Evolutionary conservation across 129 eudicot genomes (phyloP).

Genomic region (Flaveria sonorensis): DNA sequence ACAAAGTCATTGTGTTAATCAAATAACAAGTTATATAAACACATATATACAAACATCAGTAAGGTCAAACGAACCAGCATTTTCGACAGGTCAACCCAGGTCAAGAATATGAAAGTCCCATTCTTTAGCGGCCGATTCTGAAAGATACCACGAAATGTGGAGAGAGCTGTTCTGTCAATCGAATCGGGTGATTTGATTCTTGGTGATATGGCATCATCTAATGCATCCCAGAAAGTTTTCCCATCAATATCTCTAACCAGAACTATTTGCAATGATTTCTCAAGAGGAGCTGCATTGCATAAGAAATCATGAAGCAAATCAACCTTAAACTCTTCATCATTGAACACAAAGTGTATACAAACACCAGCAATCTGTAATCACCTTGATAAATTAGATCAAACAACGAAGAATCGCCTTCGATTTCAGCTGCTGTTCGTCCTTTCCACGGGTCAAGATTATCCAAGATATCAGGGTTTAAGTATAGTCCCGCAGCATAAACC

Average conservation of each 20-base stretch:
- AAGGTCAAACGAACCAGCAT: slow-evolving; percentile 60
- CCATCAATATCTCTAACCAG: slow-evolving; percentile 94
- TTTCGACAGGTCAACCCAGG: slow-evolving; percentile 75
- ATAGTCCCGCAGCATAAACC: slow-evolving; percentile 91
- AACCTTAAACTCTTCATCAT: not conserved
- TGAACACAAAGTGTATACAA: not conserved
- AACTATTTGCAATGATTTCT: slow-evolving; percentile 76
- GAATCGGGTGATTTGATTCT: slow-evolving; percentile 67
- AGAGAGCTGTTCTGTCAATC: slow-evolving; percentile 65
- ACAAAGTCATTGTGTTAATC: no score
- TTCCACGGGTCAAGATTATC: slow-evolving; percentile 48
- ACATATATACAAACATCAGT: not conserved
- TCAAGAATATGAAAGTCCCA: slow-evolving; percentile 75
- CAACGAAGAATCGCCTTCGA: slow-evolving; percentile 57
- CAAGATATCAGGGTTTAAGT: slow-evolving; percentile 53
- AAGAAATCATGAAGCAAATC: slow-evolving; percentile 18
- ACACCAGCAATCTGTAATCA: slow-evolving; percentile 21
- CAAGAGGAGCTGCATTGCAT: slow-evolving; percentile 62
- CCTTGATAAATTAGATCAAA: slow-evolving; percentile 63
- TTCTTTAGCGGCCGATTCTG: slow-evolving; percentile 69
- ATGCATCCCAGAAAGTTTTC: slow-evolving; percentile 91
- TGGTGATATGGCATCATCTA: slow-evolving; percentile 81
- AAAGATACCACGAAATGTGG: slow-evolving; percentile 63
- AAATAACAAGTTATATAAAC: not conserved
- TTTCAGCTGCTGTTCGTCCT: slow-evolving; percentile 52